These are phyloP conservation scores for Aspergillus sp. DNA, from an alignment of 2,329 filamentous ascomycete genomes.

Conservation along the genomic window DNA sequence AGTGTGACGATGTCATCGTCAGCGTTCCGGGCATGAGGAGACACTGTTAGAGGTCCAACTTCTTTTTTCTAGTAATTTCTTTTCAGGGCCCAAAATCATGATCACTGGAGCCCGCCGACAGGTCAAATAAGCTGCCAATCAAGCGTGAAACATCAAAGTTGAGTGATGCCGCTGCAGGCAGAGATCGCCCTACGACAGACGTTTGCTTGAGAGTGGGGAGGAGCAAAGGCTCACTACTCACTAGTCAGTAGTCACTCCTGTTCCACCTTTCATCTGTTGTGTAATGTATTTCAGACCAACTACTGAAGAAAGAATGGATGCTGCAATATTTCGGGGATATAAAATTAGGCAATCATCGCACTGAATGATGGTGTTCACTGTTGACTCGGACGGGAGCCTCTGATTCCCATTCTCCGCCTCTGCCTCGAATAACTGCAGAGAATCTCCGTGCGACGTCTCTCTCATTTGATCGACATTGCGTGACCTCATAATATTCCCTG, in stretches of 20 bases:
- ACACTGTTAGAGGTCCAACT: slow-evolving; percentile 14
- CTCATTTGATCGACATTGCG: slow-evolving; percentile 36
- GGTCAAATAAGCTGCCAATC: neutral
- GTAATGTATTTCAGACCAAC: neutral
- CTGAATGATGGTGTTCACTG: neutral
- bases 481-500: slow-evolving; percentile 25
- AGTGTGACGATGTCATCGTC: slow-evolving; percentile 22
- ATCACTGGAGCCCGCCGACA: neutral
- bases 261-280: slow-evolving; percentile 1
- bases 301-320: neutral
- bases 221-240: neutral
- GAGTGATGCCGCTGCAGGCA: slow-evolving; percentile 24
- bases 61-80: neutral
- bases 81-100: neutral
- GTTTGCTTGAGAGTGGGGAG: neutral
- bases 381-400: neutral
- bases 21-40: slow-evolving; percentile 18
- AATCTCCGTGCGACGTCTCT: neutral
- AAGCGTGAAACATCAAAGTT: slow-evolving; percentile 10
- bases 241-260: neutral
- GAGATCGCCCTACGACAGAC: slow-evolving; percentile 20
- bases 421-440: neutral
- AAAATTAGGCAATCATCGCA: neutral
- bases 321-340: neutral
- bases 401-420: neutral